Evolutionary conservation across 2,329 filamentous ascomycete species (phyloP), one percentile per base, ranked within the genome.

Genomic region (Aspergillus pseudoglaucus): DNA sequence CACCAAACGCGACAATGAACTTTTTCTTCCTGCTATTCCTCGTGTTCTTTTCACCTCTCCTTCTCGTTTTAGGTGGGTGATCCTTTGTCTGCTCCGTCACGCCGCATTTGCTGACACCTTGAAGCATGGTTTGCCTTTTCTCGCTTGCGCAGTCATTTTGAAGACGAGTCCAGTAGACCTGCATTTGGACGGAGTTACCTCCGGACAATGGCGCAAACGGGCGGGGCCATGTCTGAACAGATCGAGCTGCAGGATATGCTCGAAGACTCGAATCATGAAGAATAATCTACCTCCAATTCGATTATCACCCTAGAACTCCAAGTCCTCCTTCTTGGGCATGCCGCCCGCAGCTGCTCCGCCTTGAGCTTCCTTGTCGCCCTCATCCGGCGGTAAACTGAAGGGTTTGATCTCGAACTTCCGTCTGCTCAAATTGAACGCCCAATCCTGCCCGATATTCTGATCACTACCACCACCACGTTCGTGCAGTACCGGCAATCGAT

Each of bases 361-460:
- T 61, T 83, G 80, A 12, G 77, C 81, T 58, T 82, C 80, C 39
- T 71, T 79, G 55, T 90, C 88, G 2, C 86, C 88, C 47, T 90
- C 87, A 37, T 91, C 75, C 0, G 93, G 93, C 22, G 93, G 93
- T 39, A 98, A 74, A 64, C 87, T 93, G 68, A 90, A 96, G 0
- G 90, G 89, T 59, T 85, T 87, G 54, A 98, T 89, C 35, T 88
- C 80, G 56, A 98, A 82, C 45, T 88, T 90, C 58, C 80, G 84
- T 59, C 88, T 78, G 65, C 89, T 95, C 45, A 98, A 71, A 51
- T 84, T 90, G 66, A 98, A 98, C 4, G 90, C 90, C 68, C 95
- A 79, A 68, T 96, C 90, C 61, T 95, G 88, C 20, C 87, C 83
- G 46, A 85, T 78, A 53, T 82, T 83, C 49, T 80, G 80, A 35